A percentile compares a stretch with the other conserved stretches of the same genome.
Conservation (phyloP, 2,329 filamentous ascomycete species). For the Pseudogymnoascus sp. region DNA sequence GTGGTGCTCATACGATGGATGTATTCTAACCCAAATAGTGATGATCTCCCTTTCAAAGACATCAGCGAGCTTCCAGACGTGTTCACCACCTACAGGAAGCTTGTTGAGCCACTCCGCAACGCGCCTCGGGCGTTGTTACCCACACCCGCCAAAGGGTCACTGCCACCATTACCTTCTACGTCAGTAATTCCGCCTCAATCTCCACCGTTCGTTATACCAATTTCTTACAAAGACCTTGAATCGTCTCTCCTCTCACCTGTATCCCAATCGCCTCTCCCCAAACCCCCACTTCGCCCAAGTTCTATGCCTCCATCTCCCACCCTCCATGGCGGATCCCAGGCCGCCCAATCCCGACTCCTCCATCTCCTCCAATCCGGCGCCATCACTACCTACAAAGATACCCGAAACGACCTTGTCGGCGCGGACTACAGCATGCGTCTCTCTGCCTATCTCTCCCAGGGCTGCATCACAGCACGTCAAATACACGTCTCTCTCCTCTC, state of each 20-base stretch:
- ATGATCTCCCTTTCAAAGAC: slow-evolving; percentile 51
- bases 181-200: slow-evolving; percentile 47
- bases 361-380: slow-evolving; percentile 53
- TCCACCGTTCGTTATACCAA: slow-evolving; percentile 55
- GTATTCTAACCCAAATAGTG: slow-evolving; percentile 36
- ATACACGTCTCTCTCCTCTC: slow-evolving; percentile 57
- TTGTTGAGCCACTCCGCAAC: slow-evolving; percentile 59
- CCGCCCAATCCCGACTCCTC: slow-evolving; percentile 48
- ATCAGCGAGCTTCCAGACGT: slow-evolving; percentile 56
- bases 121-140: slow-evolving; percentile 51
- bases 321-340: slow-evolving; percentile 58
- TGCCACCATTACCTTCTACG: slow-evolving; percentile 49
- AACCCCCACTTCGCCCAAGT: slow-evolving; percentile 45
- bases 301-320: slow-evolving; percentile 52
- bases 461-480: slow-evolving; percentile 64
- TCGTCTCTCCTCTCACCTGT: slow-evolving; percentile 50
- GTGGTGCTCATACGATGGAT: neutral
- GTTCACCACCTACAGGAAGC: slow-evolving; percentile 67
- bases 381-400: slow-evolving; percentile 58
- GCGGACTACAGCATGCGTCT: slow-evolving; percentile 67
- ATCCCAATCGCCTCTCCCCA: slow-evolving; percentile 36
- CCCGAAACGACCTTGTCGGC: slow-evolving; percentile 62
- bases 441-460: slow-evolving; percentile 63
- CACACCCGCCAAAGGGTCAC: slow-evolving; percentile 37
- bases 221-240: slow-evolving; percentile 43